These are phyloP conservation scores for Phtheirospermum japonicum DNA, from an alignment of 257 asterid genomes.

Conservation along the genomic window DNA sequence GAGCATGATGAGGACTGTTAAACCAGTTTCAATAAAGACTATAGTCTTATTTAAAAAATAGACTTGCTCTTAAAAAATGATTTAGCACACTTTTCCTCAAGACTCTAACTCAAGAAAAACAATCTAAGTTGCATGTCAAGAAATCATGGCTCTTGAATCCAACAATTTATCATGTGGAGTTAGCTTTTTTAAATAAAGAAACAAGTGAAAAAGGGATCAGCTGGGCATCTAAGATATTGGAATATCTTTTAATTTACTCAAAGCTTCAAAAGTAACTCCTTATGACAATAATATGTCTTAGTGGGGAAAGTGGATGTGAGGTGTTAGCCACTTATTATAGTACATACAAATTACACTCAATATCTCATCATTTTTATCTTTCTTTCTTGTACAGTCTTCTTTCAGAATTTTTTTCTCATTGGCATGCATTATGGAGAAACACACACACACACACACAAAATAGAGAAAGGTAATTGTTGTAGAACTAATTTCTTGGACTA, in stretches of 20 bases:
- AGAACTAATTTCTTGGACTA: no score
- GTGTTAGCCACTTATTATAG: constrained; percentile 49
- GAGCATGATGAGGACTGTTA: no score
- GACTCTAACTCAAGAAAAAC: no score
- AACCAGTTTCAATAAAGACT: no score
- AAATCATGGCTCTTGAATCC: not conserved
- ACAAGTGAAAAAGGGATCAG: constrained; percentile 8
- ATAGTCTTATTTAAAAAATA: no score
- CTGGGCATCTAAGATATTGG: constrained; percentile 30
- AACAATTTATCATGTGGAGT: constrained; percentile 14
- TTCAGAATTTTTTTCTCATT: constrained; percentile 20
- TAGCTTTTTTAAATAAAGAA: constrained; percentile 6
- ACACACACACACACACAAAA: no score
- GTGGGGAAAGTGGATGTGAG: constrained; percentile 50
- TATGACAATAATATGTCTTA: constrained; percentile 24
- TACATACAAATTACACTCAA: constrained; percentile 4
- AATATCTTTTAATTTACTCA: constrained; percentile 28
- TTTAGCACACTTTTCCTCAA: no score
- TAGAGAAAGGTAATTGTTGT: no score
- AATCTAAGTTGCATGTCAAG: not conserved
- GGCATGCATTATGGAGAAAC: no score
- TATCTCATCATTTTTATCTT: constrained; percentile 17
- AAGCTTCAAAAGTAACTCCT: constrained; percentile 30
- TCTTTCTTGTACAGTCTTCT: constrained; percentile 15
- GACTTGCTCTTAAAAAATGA: no score